Base-by-base conservation (phyloP, 169 alveolate genomes). In the Babesia bigemina region DNA sequence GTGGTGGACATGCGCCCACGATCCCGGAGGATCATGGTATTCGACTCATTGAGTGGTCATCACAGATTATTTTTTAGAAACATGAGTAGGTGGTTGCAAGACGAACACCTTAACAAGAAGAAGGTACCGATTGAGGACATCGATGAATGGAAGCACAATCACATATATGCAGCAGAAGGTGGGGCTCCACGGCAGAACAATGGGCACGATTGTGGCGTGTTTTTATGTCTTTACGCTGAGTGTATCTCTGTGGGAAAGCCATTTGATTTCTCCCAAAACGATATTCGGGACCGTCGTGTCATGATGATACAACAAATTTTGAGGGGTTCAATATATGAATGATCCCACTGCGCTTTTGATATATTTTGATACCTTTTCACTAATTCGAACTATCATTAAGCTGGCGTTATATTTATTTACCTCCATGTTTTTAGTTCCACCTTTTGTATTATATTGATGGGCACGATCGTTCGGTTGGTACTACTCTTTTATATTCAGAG, bases 181-280 rank as follows among this genome's bases (percentile, higher is more conserved):
- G 74, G 29, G 50, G 88, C 92, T 16, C 97, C 96, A 10, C 76
- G 63, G 33, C 97, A 93, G 61, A 78, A 91, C 44, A 93, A 93
- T 66, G 92, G 94, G 7, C 90, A 90, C 26, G 97, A 93, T 53
- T 93, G 97, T 59, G 97, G 97, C n/a, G 95, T 93, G 28, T 93
- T 93, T 74, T 69, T 93, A 29, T 93, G 97, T 61, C 94, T 87
- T 86, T 92, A 86, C 70, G 96, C 97, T 22, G 95, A 93, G 62
- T 92, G 97, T 72, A 69, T 93, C 17, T 66, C 93, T 24, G 83
- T 86, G 36, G 91, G 86, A 8, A 77, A 91, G 48, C 48, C 81
- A 28, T 93, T 94, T 72, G 96, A 92, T 71, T 94, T 94, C 88
- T 42, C 57, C 33, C 95, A 92, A 70, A 57, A 50, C 14, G 90